Conservation (phyloP, 805 yeast species). For the Suhomyces canberraensis region DNA sequence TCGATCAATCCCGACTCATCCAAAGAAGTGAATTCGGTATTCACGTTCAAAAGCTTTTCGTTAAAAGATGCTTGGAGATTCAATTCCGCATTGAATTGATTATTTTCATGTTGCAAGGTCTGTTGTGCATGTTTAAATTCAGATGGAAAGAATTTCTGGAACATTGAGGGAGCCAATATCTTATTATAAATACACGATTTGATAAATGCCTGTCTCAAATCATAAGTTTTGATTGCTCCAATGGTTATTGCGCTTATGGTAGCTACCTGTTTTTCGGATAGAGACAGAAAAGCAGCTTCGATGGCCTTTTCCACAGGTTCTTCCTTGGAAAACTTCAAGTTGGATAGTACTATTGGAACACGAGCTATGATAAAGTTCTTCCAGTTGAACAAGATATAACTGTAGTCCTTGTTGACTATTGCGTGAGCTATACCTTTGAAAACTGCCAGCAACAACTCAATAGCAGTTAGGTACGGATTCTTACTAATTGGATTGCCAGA, state of each 20-base stretch:
- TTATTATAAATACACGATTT: conserved; percentile 30
- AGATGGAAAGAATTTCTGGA: conserved; percentile 24
- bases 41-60: conserved; percentile 30
- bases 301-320: conserved; percentile 17
- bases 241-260: background rate
- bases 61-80: conserved; percentile 23
- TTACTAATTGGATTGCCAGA: conserved; percentile 9
- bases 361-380: conserved; percentile 30
- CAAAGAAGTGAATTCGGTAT: conserved; percentile 38
- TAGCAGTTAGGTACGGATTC: conserved; percentile 11
- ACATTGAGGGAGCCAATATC: conserved; percentile 23
- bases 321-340: conserved; percentile 13
- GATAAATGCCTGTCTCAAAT: conserved; percentile 26
- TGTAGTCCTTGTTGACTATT: conserved; percentile 16
- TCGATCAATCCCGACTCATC: conserved; percentile 38
- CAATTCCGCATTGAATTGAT: conserved; percentile 17
- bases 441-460: conserved; percentile 18
- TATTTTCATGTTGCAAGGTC: conserved; percentile 24
- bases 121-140: conserved; percentile 24
- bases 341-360: conserved; percentile 23
- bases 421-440: conserved; percentile 21
- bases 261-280: conserved; percentile 1
- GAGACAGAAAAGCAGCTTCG: conserved; percentile 12
- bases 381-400: conserved; percentile 32
- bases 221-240: conserved; percentile 14